Base-by-base conservation (phyloP, 306 rosid species). In the Lupinus albus region DNA sequence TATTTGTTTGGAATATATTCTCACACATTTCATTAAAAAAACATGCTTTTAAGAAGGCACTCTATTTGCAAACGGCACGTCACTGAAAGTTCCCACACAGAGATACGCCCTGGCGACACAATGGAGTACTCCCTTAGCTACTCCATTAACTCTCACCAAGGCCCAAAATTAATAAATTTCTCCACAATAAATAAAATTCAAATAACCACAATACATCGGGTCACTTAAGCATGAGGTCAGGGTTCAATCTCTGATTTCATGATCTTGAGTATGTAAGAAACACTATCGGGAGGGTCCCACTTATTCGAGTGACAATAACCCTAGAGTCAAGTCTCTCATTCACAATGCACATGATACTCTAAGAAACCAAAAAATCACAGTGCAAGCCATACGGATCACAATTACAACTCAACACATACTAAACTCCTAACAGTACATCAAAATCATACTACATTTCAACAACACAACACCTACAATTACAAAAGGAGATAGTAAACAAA, bases 381-480 rank as follows among this genome's bases (percentile, higher is more conserved):
- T 20, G 5, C 28, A 71, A 71, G 7, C 18, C 42, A 49, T 10
- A 16, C 12, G n/a, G 11, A 39, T 21, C 63, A 15, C 30, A 28
- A 51, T 15, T 11, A 25, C 30, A 30, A 25, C 30, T 25, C 30
- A 25, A 25, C 30, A 0, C 30, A 4, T 25, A 25, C 30, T 25
- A 25, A 61, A 3, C 48, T 62, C 60, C 42, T 12, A 60, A 8
- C 13, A 49, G 16, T 11, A 60, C 70, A 33, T 30, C 65, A 30
- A 68, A 50, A 11, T 3, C 30, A 25, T 25, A 18, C 67, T 35
- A 35, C 20, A 49, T 38, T 25, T 25, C 30, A 25, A 25, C 28
- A 25, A 60, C 65, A 64, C 66, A 3, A 6, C 11, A 25, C 47
- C 67, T 49, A 51, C 9, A 71, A 39, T 11, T 15, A 59, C 30